phyloP scores from a whole-genome alignment of 83 land plant genomes.

The Picea mariana region DNA sequence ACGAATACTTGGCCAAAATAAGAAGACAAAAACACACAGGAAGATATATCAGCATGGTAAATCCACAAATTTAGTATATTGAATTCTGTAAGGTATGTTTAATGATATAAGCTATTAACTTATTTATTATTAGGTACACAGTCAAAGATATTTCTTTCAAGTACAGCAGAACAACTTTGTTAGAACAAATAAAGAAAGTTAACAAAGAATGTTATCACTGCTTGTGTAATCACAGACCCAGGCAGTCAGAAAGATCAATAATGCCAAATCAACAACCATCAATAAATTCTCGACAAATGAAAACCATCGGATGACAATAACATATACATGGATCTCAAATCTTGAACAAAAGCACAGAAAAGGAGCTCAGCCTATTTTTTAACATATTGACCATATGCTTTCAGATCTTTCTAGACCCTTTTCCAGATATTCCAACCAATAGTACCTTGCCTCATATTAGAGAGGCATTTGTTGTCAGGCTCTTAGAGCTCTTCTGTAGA shows the following conservation, averaged over 20 bases:
- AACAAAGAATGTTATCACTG: not conserved
- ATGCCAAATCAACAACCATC: not conserved
- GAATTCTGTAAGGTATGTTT: no score
- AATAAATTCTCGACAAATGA: not conserved
- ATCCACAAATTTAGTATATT: no score
- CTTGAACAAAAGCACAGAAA: not conserved
- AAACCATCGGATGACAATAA: not conserved
- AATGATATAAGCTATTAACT: not conserved
- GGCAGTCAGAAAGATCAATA: not conserved
- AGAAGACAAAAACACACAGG: no score
- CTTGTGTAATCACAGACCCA: not conserved
- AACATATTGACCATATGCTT: not conserved
- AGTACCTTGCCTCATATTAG: no score
- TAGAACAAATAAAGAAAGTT: not conserved
- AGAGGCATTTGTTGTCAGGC: no score
- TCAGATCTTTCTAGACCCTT: no score
- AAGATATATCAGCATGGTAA: no score
- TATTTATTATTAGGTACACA: not conserved
- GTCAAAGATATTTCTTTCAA: not conserved
- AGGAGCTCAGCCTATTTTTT: not conserved
- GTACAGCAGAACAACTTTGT: not conserved
- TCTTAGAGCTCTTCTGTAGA: no score
- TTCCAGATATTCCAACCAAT: no score
- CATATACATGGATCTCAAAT: slow-evolving; percentile 3
- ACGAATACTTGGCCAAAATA: no score